Base-by-base conservation (phyloP, 2,329 filamentous ascomycete genomes). In the Botrytis medusae region DNA sequence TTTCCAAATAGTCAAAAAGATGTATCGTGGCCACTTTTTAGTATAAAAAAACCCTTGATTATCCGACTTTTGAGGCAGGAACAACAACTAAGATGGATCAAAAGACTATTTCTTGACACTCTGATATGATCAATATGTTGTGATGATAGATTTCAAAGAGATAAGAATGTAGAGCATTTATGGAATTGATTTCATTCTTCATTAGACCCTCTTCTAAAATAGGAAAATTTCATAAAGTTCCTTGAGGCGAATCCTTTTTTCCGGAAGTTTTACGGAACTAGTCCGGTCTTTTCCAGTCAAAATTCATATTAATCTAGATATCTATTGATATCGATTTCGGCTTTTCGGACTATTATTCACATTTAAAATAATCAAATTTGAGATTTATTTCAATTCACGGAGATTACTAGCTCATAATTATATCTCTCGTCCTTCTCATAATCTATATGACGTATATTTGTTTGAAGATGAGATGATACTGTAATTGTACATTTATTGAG, bases 261-360 rank as follows among this genome's bases (percentile, higher is more conserved):
- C 22, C 12, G 12, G 4, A 0, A 22, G 18, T 61, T 61, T 40
- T 40, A 12, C 60, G 22, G 18, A 1, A 16, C 22, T 61, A 9
- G 12, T n/a, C 34, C 22, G 22, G 16, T 18, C 2, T 59, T 59
- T 59, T 5, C 34, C 34, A 12, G 10, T 51, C 4, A n/a, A 14
- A 51, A 0, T 25, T 25, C 10, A 5, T n/a, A 25, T 2, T 12
- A 5, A 51, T 25, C 22, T 51, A 4, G 10, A n/a, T 51, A 1
- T 25, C 12, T 51, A 25, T 4, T 2, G 9, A 14, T 1, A 12
- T 5, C 14, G 3, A 2, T 2, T 0, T 25, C 1, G 5, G 10
- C 1, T 48, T 51, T 5, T 25, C 0, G 12, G 46, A 51, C 22
- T 12, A 12, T n/a, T 25, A 6, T 12, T 4, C 14, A 25, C 25